phyloP scores from a whole-genome alignment of 2,329 filamentous ascomycete genomes.

The Pestalotiopsis sp. region DNA sequence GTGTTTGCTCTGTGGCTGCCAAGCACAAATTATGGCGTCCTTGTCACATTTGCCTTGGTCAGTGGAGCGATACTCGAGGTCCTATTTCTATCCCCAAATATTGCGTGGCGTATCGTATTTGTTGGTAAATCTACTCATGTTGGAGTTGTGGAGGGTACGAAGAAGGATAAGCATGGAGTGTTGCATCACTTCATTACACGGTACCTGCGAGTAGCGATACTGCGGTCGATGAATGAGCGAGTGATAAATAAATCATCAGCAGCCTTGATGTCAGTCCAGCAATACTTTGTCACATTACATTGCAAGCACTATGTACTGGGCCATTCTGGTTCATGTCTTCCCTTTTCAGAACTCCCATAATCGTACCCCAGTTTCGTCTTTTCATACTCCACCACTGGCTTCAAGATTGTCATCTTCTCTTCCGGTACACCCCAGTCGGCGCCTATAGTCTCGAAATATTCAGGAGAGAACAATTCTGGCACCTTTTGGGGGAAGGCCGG shows the following conservation, averaged over 20 bases:
- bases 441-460: slow-evolving; percentile 27
- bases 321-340: slow-evolving; percentile 29
- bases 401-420: slow-evolving; percentile 33
- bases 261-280: background rate
- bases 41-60: slow-evolving; percentile 62
- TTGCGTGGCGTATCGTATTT: background rate
- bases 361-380: slow-evolving; percentile 31
- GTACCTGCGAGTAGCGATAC: background rate
- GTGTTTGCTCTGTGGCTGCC: background rate
- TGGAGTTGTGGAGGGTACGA: background rate
- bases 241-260: too few relatives aligned
- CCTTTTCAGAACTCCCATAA: slow-evolving; percentile 31
- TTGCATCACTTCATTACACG: too few relatives aligned
- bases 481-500: slow-evolving; percentile 23
- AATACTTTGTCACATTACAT: background rate
- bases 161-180: too few relatives aligned
- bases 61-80: slow-evolving; percentile 54
- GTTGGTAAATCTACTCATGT: background rate
- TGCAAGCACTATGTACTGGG: slow-evolving; percentile 13
- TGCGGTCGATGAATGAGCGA: background rate
- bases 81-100: background rate
- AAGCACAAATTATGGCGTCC: slow-evolving; percentile 47
- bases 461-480: slow-evolving; percentile 25
- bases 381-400: slow-evolving; percentile 30
- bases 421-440: slow-evolving; percentile 29